These are phyloP conservation scores for Phytophthora macrochlamydospora DNA, from an alignment of 352 stramenopile genomes.

Conservation along the genomic window DNA sequence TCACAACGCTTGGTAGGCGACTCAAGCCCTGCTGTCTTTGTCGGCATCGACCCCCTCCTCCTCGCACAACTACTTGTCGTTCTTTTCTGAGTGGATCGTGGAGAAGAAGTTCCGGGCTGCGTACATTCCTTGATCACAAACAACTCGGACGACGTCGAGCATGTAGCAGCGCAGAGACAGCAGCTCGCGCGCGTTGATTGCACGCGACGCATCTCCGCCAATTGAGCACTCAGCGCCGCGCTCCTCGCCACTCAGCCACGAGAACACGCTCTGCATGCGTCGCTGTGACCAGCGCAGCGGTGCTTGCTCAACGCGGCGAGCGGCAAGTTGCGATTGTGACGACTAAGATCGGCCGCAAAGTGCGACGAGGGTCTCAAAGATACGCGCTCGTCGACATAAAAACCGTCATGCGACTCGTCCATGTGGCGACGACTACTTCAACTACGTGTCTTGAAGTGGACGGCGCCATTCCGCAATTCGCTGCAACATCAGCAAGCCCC, in stretches of 20 bases:
- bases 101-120: too few relatives aligned
- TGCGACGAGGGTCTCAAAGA: neutral
- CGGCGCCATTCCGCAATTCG: neutral
- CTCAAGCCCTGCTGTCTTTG: neutral
- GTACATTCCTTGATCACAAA: too few relatives aligned
- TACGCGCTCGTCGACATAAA: neutral
- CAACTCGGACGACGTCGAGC: neutral
- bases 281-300: too few relatives aligned
- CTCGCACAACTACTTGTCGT: too few relatives aligned
- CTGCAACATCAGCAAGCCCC: neutral
- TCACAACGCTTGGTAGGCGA: slow-evolving; percentile 21
- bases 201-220: neutral
- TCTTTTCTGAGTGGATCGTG: too few relatives aligned
- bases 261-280: too few relatives aligned
- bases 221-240: too few relatives aligned
- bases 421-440: neutral
- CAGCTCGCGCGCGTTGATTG: neutral
- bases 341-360: too few relatives aligned
- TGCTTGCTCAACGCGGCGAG: too few relatives aligned
- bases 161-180: neutral
- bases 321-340: too few relatives aligned
- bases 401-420: neutral
- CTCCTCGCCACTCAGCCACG: too few relatives aligned
- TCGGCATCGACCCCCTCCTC: too few relatives aligned
- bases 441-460: neutral